A percentile compares a stretch with the other conserved stretches of the same genome.
phyloP scores from a whole-genome alignment of 1,139 yeast species.

The Pichia sp. region DNA sequence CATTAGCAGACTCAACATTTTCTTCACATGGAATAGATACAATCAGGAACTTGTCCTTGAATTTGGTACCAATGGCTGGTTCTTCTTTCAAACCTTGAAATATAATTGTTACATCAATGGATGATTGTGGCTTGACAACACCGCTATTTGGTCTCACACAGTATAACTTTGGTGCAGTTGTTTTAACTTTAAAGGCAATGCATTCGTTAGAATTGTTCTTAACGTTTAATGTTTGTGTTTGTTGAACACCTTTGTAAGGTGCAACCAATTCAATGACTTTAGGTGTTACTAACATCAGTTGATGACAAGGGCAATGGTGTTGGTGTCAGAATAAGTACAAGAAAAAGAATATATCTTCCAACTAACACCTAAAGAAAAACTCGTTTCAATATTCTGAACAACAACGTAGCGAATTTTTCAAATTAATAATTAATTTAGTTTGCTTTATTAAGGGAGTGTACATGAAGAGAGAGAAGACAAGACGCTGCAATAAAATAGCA shows the following conservation, averaged over 20 bases:
- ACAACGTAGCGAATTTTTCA: too few species aligned
- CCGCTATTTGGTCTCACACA: conserved; percentile 96
- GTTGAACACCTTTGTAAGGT: conserved; percentile 59
- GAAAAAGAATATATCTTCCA: too few species aligned
- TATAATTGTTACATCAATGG: conserved; percentile 69
- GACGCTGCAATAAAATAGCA: too few species aligned
- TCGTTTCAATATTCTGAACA: too few species aligned
- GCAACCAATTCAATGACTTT: conserved; percentile 25
- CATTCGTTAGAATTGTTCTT: conserved; percentile 47
- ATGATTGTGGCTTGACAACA: conserved; percentile 64
- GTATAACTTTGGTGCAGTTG: conserved; percentile 92
- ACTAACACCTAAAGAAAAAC: too few species aligned
- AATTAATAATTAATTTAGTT: too few species aligned
- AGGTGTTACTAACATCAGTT: neutral
- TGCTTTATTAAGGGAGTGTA: too few species aligned
- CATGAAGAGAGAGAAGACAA: too few species aligned
- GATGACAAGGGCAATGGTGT: too few species aligned
- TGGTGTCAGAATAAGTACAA: too few species aligned
- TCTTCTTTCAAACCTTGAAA: conserved; percentile 77
- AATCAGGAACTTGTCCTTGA: conserved; percentile 88
- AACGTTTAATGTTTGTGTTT: conserved; percentile 62
- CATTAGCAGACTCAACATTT: conserved; percentile 41
- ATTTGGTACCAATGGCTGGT: conserved; percentile 63
- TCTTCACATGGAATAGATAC: conserved; percentile 71
- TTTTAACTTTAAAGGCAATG: conserved; percentile 90